Percentiles rank a stretch among this genome's conserved stretches.
Evolutionary conservation across 805 yeast species (phyloP).

Genomic region (Grigorovia humatica): DNA sequence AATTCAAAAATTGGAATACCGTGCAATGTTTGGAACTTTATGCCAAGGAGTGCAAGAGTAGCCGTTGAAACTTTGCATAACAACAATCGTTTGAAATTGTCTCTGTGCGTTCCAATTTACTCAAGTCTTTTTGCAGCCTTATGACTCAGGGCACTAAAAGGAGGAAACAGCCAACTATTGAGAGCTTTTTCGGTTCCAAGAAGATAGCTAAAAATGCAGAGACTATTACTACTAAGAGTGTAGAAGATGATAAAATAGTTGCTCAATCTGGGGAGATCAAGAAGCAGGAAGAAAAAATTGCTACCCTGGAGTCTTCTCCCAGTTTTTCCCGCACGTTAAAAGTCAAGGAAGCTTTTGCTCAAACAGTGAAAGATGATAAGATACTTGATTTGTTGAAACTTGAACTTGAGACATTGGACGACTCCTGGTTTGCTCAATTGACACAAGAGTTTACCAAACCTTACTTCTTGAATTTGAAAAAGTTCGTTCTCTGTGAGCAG

Average conservation of each 20-base stretch:
- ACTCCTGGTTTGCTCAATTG: conserved; percentile 66
- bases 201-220: not conserved
- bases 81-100: too few relatives aligned
- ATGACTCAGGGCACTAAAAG: not conserved
- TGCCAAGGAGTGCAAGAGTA: too few relatives aligned
- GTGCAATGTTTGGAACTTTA: not conserved
- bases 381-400: conserved; percentile 1
- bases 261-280: not conserved
- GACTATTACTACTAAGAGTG: not conserved
- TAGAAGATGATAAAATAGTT: not conserved
- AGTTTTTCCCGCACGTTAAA: not conserved
- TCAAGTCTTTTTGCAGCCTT: not conserved
- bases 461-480: conserved; percentile 66
- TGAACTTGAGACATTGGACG: conserved; percentile 63
- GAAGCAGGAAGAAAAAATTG: not conserved
- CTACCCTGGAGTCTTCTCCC: not conserved
- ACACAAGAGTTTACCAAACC: conserved; percentile 71
- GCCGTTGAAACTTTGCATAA: too few relatives aligned
- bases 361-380: conserved; percentile 1
- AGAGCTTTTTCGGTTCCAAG: not conserved
- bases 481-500: conserved; percentile 43
- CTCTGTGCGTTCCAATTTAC: not conserved
- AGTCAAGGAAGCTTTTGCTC: not conserved
- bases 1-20: too few relatives aligned
- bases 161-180: not conserved